phyloP scores from a whole-genome alignment of 495 filamentous ascomycete genomes.

The Tuber umbilicatum region DNA sequence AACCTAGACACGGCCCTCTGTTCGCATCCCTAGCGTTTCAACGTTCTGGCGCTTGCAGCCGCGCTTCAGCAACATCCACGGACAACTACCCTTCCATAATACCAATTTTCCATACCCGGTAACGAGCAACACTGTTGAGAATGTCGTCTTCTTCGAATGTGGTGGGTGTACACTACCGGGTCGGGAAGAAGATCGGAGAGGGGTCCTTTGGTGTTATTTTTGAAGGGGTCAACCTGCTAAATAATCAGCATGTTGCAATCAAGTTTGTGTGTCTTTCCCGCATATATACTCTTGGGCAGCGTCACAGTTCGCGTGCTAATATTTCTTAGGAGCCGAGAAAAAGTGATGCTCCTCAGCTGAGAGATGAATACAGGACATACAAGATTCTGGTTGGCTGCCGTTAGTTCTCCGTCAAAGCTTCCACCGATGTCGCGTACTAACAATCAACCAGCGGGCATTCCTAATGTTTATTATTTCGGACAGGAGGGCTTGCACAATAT shows the following conservation, averaged over 20 bases:
- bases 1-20: neutral
- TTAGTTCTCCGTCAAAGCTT: slow-evolving; percentile 53
- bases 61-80: neutral
- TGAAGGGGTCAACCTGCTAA: slow-evolving; percentile 95
- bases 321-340: slow-evolving; percentile 81
- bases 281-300: slow-evolving; percentile 7
- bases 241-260: slow-evolving; percentile 98
- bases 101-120: slow-evolving; percentile 5
- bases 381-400: slow-evolving; percentile 99
- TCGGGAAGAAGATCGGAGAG: slow-evolving; percentile 99
- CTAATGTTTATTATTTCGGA: slow-evolving; percentile 99
- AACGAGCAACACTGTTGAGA: slow-evolving; percentile 29
- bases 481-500: slow-evolving; percentile 99
- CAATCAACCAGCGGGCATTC: slow-evolving; percentile 72
- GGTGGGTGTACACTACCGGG: slow-evolving; percentile 96
- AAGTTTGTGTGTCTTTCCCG: slow-evolving; percentile 79
- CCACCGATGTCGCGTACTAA: slow-evolving; percentile 26
- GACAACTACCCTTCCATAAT: neutral
- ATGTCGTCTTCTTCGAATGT: slow-evolving; percentile 98
- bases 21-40: neutral
- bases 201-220: slow-evolving; percentile 99
- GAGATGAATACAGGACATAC: slow-evolving; percentile 98
- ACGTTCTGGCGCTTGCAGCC: neutral
- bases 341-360: slow-evolving; percentile 93
- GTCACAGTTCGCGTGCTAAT: slow-evolving; percentile 14